Evolutionary conservation across 257 asterid genomes (phyloP).

Genomic region (Solanum lycopersicoides): DNA sequence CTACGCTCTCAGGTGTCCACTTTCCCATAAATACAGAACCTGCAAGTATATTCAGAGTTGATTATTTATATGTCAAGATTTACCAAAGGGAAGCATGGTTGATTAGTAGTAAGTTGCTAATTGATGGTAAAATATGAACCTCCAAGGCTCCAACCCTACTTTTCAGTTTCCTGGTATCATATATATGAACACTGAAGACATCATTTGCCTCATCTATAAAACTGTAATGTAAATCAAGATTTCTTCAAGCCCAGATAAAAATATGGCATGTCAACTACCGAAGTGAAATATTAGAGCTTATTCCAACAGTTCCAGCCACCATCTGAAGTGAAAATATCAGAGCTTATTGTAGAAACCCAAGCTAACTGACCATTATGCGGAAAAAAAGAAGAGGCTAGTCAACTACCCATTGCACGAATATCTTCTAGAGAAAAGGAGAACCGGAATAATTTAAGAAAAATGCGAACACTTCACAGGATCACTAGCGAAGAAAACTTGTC

Average conservation of each 20-base stretch:
- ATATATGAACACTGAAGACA: background rate
- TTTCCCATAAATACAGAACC: conserved; percentile 85
- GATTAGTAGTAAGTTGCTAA: background rate
- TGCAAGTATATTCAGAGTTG: conserved; percentile 12
- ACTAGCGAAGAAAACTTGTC: background rate
- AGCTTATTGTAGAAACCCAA: background rate
- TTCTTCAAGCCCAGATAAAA: background rate
- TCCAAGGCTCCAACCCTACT: background rate
- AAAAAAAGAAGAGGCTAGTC: background rate
- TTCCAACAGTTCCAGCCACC: background rate
- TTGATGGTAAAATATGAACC: background rate
- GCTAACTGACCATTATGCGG: background rate
- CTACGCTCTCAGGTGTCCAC: conserved; percentile 96
- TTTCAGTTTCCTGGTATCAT: background rate
- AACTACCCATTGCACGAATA: background rate
- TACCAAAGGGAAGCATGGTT: background rate
- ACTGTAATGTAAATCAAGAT: background rate
- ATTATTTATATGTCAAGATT: background rate
- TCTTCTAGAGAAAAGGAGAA: background rate
- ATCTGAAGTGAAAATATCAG: background rate
- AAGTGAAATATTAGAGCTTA: background rate
- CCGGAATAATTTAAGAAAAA: background rate
- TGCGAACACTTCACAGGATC: background rate
- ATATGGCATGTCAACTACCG: background rate
- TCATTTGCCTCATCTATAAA: background rate